Evolutionary conservation across 1,139 yeast genomes (phyloP).

Genomic region (Suhomyces bokatorum): DNA sequence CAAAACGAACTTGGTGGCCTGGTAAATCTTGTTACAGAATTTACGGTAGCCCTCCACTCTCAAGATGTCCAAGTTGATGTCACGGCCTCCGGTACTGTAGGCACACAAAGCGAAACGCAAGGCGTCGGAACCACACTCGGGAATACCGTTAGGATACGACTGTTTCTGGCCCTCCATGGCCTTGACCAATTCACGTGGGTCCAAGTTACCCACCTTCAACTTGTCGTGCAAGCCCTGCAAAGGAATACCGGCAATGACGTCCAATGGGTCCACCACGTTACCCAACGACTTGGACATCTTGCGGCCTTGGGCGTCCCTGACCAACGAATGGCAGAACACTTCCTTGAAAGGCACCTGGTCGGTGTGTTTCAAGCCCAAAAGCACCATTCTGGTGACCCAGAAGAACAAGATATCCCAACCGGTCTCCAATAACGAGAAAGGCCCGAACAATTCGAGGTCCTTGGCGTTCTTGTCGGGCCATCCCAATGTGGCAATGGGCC

Average conservation of each 20-base stretch:
- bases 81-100: slow-evolving; percentile 98
- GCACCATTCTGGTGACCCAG: slow-evolving; percentile 98
- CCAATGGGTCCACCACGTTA: slow-evolving; percentile 93
- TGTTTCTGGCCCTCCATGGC: slow-evolving; percentile 87
- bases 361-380: slow-evolving; percentile 85
- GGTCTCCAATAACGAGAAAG: slow-evolving; percentile 92
- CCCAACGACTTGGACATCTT: slow-evolving; percentile 98
- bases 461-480: slow-evolving; percentile 78
- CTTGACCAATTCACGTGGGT: slow-evolving; percentile 81
- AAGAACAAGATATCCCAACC: slow-evolving; percentile 99
- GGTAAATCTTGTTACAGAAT: slow-evolving; percentile 98
- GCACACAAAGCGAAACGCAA: slow-evolving; percentile 97
- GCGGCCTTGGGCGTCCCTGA: slow-evolving; percentile 98
- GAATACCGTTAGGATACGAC: slow-evolving; percentile 95
- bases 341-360: slow-evolving; percentile 92
- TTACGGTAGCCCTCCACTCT: slow-evolving; percentile 99
- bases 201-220: slow-evolving; percentile 79
- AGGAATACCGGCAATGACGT: slow-evolving; percentile 86
- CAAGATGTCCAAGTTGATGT: slow-evolving; percentile 90
- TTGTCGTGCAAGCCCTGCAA: slow-evolving; percentile 79
- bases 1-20: slow-evolving; percentile 95
- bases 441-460: slow-evolving; percentile 79
- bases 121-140: slow-evolving; percentile 99
- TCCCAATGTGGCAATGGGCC: slow-evolving; percentile 97
- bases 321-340: slow-evolving; percentile 97